These are phyloP conservation scores for Naematelia aurantialba DNA, from an alignment of 768 basidiomycete genomes.

Conservation along the genomic window DNA sequence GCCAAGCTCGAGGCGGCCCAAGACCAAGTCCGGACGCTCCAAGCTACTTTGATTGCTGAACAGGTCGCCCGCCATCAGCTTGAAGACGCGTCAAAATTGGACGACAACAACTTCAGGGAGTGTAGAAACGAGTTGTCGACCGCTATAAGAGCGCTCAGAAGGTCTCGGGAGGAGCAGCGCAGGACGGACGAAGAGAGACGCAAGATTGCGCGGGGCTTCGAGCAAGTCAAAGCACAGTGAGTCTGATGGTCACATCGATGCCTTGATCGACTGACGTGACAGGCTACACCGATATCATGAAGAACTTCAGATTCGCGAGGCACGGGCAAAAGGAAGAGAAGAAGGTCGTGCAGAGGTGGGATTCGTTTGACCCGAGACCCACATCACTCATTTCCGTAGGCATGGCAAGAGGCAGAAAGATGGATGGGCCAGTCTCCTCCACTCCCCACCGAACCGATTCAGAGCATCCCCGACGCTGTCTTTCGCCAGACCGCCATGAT, in stretches of 20 bases:
- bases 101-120: conserved; percentile 36
- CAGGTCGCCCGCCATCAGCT: conserved; percentile 40
- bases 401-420: conserved; percentile 45
- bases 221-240: conserved; percentile 45
- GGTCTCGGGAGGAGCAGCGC: conserved; percentile 47
- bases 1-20: conserved; percentile 37
- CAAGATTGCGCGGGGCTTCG: conserved; percentile 38
- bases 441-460: conserved; percentile 46
- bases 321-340: conserved; percentile 43
- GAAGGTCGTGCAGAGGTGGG: conserved; percentile 46
- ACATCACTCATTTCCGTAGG: conserved; percentile 27
- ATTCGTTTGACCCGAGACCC: neutral
- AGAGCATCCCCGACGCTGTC: conserved; percentile 28
- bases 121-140: conserved; percentile 44
- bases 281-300: conserved; percentile 46
- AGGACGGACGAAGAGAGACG: conserved; percentile 46
- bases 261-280: neutral
- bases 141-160: conserved; percentile 43
- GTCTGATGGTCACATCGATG: conserved; percentile 9
- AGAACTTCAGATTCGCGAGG: conserved; percentile 42
- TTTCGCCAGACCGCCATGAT: conserved; percentile 32
- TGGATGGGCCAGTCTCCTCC: conserved; percentile 49
- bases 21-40: conserved; percentile 41
- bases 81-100: conserved; percentile 26
- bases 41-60: conserved; percentile 48